Base-by-base conservation (phyloP, 1,284 basidiomycete genomes). In the Tilletia walkeri region DNA sequence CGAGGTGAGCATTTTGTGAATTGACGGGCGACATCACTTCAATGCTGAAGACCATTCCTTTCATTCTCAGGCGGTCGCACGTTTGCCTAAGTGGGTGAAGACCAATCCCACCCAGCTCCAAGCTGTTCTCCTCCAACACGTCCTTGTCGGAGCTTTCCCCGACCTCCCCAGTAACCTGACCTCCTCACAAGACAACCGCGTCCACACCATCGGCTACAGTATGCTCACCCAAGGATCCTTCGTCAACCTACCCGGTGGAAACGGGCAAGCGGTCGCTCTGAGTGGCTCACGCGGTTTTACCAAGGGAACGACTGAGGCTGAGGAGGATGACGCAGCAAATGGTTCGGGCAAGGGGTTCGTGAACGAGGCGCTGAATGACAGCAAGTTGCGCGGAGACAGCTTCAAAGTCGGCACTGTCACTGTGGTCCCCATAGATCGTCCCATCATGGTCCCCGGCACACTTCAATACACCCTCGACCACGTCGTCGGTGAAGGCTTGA, bases 401-500 rank as follows among this genome's bases (percentile, higher is more conserved):
- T 61, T 61, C 56, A 16, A 30, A 61, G 56, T 61, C 36, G 56
- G 56, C 24, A 20, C 24, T 12, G 18, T 61, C 20, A 61, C 56
- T 7, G 24, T 61, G 20, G 56, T 61, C 7, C 56, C 56, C 56
- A 61, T 61, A 24, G 9, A 30, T 18, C 56, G 56, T 16, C 14
- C 56, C 56, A 61, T 61, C 20, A 34, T 30, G 56, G 34, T 36
- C 18, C 56, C 56, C 20, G 56, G 56, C 24, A 34, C 24, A 4
- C 56, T 61, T 9, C 56, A 61, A 36, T 61, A 61, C 56, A 61
- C 56, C 12, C 56, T 61, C 56, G 34, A 61, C 56, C 14, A 14
- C 24, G 56, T 61, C 24, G 34, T 61, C 2, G 56, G 56, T 16
- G 14, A 9, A 18, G 24, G n/a, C 24, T 20, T 61, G 56, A 7